Conservation (phyloP, 805 yeast genomes). For the Candida sithepensis region DNA sequence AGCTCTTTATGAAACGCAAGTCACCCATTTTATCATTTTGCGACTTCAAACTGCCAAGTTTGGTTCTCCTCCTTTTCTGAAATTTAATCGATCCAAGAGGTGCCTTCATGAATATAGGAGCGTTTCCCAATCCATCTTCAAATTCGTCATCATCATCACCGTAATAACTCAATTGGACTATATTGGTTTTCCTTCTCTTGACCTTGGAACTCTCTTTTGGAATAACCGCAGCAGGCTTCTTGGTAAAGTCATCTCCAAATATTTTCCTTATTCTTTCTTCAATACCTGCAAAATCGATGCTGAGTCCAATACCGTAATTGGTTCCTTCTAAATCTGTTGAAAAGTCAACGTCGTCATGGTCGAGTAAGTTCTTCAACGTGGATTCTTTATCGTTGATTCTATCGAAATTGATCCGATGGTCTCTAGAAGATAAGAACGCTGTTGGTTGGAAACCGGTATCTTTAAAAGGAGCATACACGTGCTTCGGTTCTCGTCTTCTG, state of each 20-base stretch:
- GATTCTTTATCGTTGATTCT: conserved; percentile 14
- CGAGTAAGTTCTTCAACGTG: conserved; percentile 6
- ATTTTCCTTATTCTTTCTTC: not conserved
- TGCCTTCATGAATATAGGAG: conserved; percentile 6
- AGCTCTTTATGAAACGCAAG: not conserved
- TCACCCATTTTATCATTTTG: not conserved
- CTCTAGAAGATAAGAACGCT: conserved; percentile 15
- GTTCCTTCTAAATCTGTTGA: conserved; percentile 2
- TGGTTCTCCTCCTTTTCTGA: conserved; percentile 3
- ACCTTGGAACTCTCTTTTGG: not conserved
- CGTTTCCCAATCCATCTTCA: not conserved
- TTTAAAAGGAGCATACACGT: not conserved
- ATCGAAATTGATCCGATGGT: conserved; percentile 18
- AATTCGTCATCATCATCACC: conserved; percentile 14
- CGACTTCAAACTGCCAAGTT: not conserved
- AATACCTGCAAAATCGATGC: not conserved
- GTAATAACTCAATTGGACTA: conserved; percentile 13
- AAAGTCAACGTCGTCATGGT: conserved; percentile 10
- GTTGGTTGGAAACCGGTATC: conserved; percentile 10
- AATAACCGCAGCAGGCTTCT: too few species aligned
- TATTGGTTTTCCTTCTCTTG: not conserved
- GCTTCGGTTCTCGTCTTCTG: not conserved
- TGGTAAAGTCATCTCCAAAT: not conserved
- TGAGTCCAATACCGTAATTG: not conserved
- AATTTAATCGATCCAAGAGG: conserved; percentile 6